These are phyloP conservation scores for Ustulina deusta DNA, from an alignment of 2,329 filamentous ascomycete species.

Conservation along the genomic window DNA sequence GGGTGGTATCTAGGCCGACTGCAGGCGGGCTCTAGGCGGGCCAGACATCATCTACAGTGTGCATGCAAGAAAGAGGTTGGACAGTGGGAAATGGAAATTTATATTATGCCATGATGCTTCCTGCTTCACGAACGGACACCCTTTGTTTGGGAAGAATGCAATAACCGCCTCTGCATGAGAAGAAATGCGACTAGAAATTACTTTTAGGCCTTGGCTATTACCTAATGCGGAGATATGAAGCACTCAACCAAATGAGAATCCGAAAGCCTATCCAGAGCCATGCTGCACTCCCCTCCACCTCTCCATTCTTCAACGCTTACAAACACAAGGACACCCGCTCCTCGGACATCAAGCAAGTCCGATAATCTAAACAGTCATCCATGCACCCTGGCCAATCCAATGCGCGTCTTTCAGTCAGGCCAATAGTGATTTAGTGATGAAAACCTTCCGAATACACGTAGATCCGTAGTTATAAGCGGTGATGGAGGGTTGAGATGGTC, in stretches of 20 bases:
- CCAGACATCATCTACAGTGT: not conserved
- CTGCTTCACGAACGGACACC: too few relatives aligned
- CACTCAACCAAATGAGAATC: not conserved
- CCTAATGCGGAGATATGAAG: not conserved
- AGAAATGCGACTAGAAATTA: not conserved
- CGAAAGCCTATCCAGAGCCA: too few relatives aligned
- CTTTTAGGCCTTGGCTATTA: not conserved
- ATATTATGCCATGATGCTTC: too few relatives aligned
- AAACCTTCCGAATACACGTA: not conserved
- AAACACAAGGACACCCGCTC: not conserved
- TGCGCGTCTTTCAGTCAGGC: not conserved
- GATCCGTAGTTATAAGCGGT: not conserved
- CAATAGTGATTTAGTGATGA: not conserved
- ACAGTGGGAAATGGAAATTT: not conserved
- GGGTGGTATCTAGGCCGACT: too few relatives aligned
- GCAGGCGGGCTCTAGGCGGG: too few relatives aligned
- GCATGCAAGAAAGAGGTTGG: not conserved
- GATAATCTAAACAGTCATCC: conserved; percentile 9
- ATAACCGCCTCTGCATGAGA: not conserved
- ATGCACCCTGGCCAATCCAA: conserved; percentile 1
- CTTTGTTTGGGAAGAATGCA: too few relatives aligned
- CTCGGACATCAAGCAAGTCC: conserved; percentile 32
- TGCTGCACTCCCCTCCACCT: not conserved
- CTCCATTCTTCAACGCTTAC: not conserved
- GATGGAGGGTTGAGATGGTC: not conserved